Base-by-base conservation (phyloP, 2,329 filamentous ascomycete genomes). In the Cercospora zeina region DNA sequence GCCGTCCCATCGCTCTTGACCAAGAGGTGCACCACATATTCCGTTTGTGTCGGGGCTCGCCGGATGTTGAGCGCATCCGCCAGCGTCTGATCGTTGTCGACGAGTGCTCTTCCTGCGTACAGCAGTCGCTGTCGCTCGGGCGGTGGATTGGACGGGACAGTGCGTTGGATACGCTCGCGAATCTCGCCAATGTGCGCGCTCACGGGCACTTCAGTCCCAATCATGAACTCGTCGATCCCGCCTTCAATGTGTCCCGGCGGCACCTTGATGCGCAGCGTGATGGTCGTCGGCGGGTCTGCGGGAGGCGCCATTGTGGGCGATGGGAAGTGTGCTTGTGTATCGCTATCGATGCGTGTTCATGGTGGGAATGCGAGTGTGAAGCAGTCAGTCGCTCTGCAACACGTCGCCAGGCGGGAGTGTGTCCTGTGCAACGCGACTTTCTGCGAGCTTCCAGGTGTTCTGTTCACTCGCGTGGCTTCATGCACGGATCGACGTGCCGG, bases 61-160 rank as follows among this genome's bases (percentile, higher is more conserved):
- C 80, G 76, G 14, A 78, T 73, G 42, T 82, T 81, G 64, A 87
- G 77, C 3, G 85, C 76, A 36, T 78, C 75, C 31, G 74, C 73
- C 59, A 88, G 72, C 0, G 77, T 81, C 37, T 79, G 78, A 21
- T 75, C 73, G 62, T 83, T 78, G 65, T 82, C 77, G 6, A 78
- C 70, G 6, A 87, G 77, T 30, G 81, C 79, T 60, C 81, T 78
- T 19, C 85, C 85, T 54, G 79, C 76, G 67, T 85, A 86, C 19
- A 87, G 85, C 62, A 88, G 71, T 47, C 84, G 78, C 74, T 87
- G 85, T 47, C 77, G 72, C 16, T 77, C 71, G 0, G 80, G 76
- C 8, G 73, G 56, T 33, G 82, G 80, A 59, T 76, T 76, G 31
- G 75, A 76, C 8, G 81, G 77, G n/a, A 86, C 72, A 9, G 77